phyloP scores from a whole-genome alignment of 305 asterid genomes.

The Salvia sclarea region DNA sequence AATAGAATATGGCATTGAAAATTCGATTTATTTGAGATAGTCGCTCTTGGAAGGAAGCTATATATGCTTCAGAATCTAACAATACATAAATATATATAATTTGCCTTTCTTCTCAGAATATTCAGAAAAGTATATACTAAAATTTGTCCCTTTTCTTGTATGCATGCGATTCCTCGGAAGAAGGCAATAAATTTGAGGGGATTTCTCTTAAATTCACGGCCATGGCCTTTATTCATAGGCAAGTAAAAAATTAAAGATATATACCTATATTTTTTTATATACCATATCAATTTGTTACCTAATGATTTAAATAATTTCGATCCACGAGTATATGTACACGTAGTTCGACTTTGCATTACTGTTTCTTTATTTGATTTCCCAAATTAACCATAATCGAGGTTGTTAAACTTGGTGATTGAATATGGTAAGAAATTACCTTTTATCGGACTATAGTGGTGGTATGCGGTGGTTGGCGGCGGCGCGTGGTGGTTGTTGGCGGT shows the following conservation, averaged over 20 bases:
- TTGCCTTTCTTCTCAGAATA: background rate
- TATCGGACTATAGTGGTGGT: background rate
- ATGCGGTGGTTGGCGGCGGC: background rate
- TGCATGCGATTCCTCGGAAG: constrained; percentile 18
- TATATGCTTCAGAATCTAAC: no score
- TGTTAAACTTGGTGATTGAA: background rate
- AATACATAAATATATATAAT: no score
- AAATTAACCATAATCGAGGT: background rate
- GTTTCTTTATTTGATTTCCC: background rate
- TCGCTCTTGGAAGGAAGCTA: no score
- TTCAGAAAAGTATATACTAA: constrained; percentile 5
- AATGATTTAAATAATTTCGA: background rate
- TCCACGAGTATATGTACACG: background rate
- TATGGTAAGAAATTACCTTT: background rate
- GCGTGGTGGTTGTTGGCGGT: background rate
- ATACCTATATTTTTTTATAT: background rate
- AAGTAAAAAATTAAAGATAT: background rate
- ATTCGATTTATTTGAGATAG: no score
- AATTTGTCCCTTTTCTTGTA: background rate
- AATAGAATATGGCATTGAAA: no score
- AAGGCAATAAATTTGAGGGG: constrained; percentile 15
- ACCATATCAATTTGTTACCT: background rate
- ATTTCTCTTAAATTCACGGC: background rate
- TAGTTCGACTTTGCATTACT: no score
- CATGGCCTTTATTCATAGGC: background rate